A percentile compares a stretch with the other conserved stretches of the same genome.
Evolutionary conservation across 1,284 basidiomycete species (phyloP).

Genomic region (Psilocybe mexicana): DNA sequence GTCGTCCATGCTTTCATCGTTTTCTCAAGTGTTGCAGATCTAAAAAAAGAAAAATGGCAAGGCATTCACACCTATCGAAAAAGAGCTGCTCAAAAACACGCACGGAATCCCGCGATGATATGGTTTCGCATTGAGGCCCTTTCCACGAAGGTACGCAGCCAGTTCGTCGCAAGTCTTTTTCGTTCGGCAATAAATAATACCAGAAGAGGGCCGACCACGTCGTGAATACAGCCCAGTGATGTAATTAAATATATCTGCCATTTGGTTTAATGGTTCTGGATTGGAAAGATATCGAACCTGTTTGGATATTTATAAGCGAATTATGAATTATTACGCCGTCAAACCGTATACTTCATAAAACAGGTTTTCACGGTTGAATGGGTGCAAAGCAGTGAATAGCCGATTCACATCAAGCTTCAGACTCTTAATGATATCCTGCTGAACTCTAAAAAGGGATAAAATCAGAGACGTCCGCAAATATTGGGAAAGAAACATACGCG

Average conservation of each 20-base stretch:
- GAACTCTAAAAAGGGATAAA: slow-evolving; percentile 49
- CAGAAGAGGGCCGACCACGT: slow-evolving; percentile 63
- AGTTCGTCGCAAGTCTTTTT: slow-evolving; percentile 70
- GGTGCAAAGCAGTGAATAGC: slow-evolving; percentile 68
- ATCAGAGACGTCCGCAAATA: background rate
- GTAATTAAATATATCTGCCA: slow-evolving; percentile 68
- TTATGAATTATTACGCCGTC: background rate
- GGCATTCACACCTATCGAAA: background rate
- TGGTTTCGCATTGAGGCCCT: slow-evolving; percentile 69
- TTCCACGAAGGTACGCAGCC: slow-evolving; percentile 57
- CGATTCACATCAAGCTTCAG: slow-evolving; percentile 59
- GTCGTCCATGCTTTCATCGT: slow-evolving; percentile 67
- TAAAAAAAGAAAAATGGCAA: slow-evolving; percentile 23
- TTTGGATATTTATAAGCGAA: background rate
- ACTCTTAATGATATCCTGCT: slow-evolving; percentile 67
- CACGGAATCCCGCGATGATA: slow-evolving; percentile 73
- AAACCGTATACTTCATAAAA: slow-evolving; percentile 67
- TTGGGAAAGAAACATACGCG: slow-evolving; percentile 36
- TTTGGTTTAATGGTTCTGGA: slow-evolving; percentile 48
- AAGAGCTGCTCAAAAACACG: slow-evolving; percentile 12
- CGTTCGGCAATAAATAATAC: slow-evolving; percentile 80
- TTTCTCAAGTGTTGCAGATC: slow-evolving; percentile 51
- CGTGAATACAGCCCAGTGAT: slow-evolving; percentile 61
- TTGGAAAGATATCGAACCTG: slow-evolving; percentile 65
- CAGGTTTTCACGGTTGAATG: slow-evolving; percentile 80